A percentile compares a stretch with the other conserved stretches of the same genome.
Evolutionary conservation across 306 rosid genomes (phyloP).

Genomic region (Cucumis sativus): DNA sequence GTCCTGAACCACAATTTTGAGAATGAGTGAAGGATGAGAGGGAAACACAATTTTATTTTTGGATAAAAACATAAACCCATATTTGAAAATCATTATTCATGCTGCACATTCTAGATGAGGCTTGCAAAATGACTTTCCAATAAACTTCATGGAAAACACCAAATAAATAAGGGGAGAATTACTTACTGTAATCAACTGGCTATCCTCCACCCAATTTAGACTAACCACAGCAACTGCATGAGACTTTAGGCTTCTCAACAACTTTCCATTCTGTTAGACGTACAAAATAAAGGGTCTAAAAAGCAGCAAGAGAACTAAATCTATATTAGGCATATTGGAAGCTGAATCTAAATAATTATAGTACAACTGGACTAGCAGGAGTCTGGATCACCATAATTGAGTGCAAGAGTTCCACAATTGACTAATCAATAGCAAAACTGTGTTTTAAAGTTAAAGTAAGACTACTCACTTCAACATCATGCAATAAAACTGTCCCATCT

Average conservation of each 20-base stretch:
- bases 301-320: not conserved
- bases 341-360: not conserved
- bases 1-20: slow-evolving; percentile 38
- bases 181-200: slow-evolving; percentile 42
- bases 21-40: slow-evolving; percentile 6
- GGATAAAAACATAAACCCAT: not conserved
- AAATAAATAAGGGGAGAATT: slow-evolving; percentile 13
- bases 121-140: not conserved
- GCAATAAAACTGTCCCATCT: slow-evolving; percentile 77
- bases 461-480: slow-evolving; percentile 78
- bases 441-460: not conserved
- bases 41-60: not conserved
- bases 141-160: not conserved
- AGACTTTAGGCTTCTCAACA: slow-evolving; percentile 70
- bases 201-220: slow-evolving; percentile 89
- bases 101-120: not conserved
- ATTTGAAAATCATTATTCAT: not conserved
- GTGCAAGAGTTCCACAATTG: not conserved
- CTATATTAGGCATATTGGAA: not conserved
- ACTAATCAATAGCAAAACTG: not conserved
- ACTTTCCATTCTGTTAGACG: slow-evolving; percentile 64
- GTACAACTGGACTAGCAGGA: not conserved
- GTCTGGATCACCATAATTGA: not conserved
- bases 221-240: slow-evolving; percentile 59
- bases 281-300: slow-evolving; percentile 12